Base-by-base conservation (phyloP, 2,329 filamentous ascomycete genomes). In the Remersonia thermophila region DNA sequence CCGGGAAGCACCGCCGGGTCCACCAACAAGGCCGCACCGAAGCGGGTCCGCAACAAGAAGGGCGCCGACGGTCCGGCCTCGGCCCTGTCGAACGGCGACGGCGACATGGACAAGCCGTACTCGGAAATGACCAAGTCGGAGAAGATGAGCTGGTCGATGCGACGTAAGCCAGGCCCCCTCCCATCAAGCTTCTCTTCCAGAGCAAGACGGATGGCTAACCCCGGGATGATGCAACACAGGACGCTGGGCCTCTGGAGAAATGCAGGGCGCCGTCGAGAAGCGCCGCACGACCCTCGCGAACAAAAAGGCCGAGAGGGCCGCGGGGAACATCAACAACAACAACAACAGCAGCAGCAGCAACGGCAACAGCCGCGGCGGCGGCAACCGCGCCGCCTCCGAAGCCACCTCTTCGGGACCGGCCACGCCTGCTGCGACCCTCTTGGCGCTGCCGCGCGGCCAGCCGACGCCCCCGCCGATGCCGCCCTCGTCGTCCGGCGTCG, bases 121-220 rank as follows among this genome's bases (percentile, higher is more conserved):
- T 66, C 67, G 26, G 62, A 66, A 30, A 75, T 76, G 71, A 75
- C 69, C 32, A 77, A 77, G 57, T 73, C 69, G 20, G 71, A 77
- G 56, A 77, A 77, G 61, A 76, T 77, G 71, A 73, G 68, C n/a
- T 65, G 65, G 13, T 75, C 71, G 3, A 77, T 77, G 72, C 73
- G 73, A 59, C 69, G 72, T 75, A 60, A 58, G 65, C 55, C n/a
- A n/a, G n/a, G 3, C 5, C 15, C 9, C 4, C 4, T 18, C 10
- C 12, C 12, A 17, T 11, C 8, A 8, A 23, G 14, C 16, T 32
- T 15, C 17, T 1, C 10, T 30, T 9, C 7, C 8, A n/a, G 1
- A 10, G 4, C 31, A 6, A 5, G 9, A 13, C 29, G n/a, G n/a
- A n/a, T n/a, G n/a, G 32, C 41, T 47, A 41, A 47, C 42, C 11